Percentiles rank a stretch among this genome's conserved stretches.
phyloP scores from a whole-genome alignment of 305 asterid species.

The Fraxinus baroniana region DNA sequence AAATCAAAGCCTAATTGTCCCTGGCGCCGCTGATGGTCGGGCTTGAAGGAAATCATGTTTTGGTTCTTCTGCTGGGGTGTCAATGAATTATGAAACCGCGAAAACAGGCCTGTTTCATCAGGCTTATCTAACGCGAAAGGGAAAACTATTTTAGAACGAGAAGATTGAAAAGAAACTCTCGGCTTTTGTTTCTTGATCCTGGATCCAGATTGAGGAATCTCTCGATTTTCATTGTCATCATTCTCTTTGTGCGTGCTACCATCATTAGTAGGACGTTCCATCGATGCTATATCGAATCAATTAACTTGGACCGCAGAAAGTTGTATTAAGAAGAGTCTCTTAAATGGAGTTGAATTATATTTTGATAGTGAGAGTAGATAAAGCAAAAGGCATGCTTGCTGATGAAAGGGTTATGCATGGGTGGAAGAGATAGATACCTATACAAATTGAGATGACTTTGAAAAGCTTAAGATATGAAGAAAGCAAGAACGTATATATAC shows the following conservation, averaged over 20 bases:
- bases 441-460: constrained; percentile 5
- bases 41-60: constrained; percentile 41
- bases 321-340: not conserved
- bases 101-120: not conserved
- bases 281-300: not conserved
- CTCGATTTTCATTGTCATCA: not conserved
- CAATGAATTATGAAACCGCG: not conserved
- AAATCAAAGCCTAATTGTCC: not conserved
- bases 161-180: not conserved
- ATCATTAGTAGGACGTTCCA: constrained; percentile 4
- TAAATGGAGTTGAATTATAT: constrained; percentile 6
- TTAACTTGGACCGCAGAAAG: not conserved
- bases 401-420: constrained; percentile 14
- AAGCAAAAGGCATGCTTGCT: constrained; percentile 17
- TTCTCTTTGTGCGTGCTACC: not conserved
- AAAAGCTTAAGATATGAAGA: not conserved
- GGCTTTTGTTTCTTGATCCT: not conserved
- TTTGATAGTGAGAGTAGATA: constrained; percentile 12
- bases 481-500: not conserved
- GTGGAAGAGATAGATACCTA: not conserved
- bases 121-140: constrained; percentile 39
- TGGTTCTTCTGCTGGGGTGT: not conserved
- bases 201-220: not conserved
- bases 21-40: constrained; percentile 1
- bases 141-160: constrained; percentile 32